Conservation (phyloP, 2,329 filamentous ascomycete genomes). For the Meredithiella fracta region DNA sequence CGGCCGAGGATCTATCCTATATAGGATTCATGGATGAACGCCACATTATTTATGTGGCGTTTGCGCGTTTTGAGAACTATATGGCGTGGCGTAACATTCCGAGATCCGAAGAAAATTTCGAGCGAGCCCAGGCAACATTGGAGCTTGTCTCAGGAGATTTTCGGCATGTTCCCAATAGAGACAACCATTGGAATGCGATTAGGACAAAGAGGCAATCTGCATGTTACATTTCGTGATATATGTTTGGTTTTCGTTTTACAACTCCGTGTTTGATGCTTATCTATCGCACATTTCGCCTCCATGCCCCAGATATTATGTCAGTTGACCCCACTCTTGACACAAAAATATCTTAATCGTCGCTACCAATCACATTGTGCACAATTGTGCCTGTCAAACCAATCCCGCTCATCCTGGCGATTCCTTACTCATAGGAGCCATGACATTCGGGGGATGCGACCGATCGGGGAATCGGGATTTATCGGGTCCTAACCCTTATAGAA, state of each 20-base stretch:
- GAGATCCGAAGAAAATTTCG: neutral
- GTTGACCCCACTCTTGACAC: neutral
- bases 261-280: too few species aligned
- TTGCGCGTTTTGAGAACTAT: neutral
- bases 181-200: neutral
- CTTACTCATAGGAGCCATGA: neutral
- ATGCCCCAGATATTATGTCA: neutral
- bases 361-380: neutral
- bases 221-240: too few species aligned
- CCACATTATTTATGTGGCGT: neutral
- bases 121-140: neutral
- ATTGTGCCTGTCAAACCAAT: neutral
- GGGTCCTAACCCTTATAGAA: neutral
- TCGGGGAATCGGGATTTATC: neutral
- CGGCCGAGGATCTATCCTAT: constrained; percentile 9
- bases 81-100: neutral
- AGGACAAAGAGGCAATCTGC: too few species aligned
- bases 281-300: too few species aligned
- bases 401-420: neutral
- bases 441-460: neutral
- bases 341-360: neutral
- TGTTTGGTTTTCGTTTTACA: too few species aligned
- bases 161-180: neutral
- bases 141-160: neutral
- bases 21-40: neutral